A percentile compares a stretch with the other conserved stretches of the same genome.
phyloP scores from a whole-genome alignment of 371 early-diverging fungal species.

The Mortierella sp. region DNA sequence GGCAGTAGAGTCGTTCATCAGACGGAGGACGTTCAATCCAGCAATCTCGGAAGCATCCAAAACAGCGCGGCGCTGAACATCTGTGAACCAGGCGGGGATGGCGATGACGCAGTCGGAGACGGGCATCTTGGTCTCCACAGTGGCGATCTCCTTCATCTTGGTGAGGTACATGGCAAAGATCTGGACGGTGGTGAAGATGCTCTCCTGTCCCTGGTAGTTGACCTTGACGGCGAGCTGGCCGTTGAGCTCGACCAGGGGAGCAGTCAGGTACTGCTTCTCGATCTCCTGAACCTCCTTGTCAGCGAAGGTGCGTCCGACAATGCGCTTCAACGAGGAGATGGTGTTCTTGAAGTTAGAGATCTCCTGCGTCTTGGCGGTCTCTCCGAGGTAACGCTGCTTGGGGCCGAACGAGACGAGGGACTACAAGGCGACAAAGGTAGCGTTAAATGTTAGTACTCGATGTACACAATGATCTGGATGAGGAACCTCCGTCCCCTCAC shows the following conservation, averaged over 20 bases:
- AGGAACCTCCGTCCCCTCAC: too few relatives aligned
- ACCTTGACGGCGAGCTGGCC: constrained; percentile 90
- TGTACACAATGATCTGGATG: too few relatives aligned
- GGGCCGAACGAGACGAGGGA: constrained; percentile 91
- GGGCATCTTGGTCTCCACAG: constrained; percentile 82
- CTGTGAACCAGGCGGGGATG: constrained; percentile 95
- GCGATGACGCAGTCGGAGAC: constrained; percentile 95
- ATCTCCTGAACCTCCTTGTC: constrained; percentile 89
- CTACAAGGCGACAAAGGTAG: not conserved
- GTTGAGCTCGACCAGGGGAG: constrained; percentile 80
- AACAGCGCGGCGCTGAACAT: constrained; percentile 90
- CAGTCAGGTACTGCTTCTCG: constrained; percentile 84
- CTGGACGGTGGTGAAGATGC: constrained; percentile 88
- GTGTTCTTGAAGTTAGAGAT: constrained; percentile 96
- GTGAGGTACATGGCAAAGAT: constrained; percentile 92
- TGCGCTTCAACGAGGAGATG: constrained; percentile 92
- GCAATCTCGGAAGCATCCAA: constrained; percentile 90
- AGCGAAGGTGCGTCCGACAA: constrained; percentile 90
- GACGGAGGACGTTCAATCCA: constrained; percentile 89
- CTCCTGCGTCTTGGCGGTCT: constrained; percentile 95
- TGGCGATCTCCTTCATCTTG: constrained; percentile 91
- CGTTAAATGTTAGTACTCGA: not conserved
- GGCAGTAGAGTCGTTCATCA: constrained; percentile 94
- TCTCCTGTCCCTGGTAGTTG: constrained; percentile 79
- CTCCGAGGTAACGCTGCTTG: constrained; percentile 96